These are phyloP conservation scores for Phyllosticta citrichinensis DNA, from an alignment of 2,329 filamentous ascomycete species.

Conservation along the genomic window DNA sequence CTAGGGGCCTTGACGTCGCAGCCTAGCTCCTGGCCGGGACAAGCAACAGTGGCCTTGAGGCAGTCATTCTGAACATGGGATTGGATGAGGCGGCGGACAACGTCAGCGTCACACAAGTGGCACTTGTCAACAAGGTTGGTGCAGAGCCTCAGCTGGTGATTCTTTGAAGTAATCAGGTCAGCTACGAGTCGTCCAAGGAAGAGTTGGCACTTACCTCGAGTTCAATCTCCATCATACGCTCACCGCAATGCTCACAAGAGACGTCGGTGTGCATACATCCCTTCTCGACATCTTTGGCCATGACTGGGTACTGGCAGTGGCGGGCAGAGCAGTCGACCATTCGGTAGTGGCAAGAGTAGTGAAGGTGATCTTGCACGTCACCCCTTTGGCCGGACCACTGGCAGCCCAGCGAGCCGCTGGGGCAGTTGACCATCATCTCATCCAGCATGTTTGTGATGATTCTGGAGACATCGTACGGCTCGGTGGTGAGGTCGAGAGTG, in stretches of 20 bases:
- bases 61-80: slow-evolving; percentile 33
- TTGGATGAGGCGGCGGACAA: slow-evolving; percentile 33
- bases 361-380: slow-evolving; percentile 49
- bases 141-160: slow-evolving; percentile 39
- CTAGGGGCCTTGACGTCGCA: slow-evolving; percentile 33
- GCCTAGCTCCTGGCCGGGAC: slow-evolving; percentile 34
- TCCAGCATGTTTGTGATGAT: slow-evolving; percentile 52
- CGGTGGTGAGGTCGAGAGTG: slow-evolving; percentile 15
- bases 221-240: slow-evolving; percentile 44
- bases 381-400: slow-evolving; percentile 43
- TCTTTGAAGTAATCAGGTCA: slow-evolving; percentile 25
- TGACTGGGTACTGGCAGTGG: slow-evolving; percentile 42
- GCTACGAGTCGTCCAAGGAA: slow-evolving; percentile 13
- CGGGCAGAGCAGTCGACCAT: slow-evolving; percentile 42
- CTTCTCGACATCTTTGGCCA: slow-evolving; percentile 43
- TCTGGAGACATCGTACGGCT: slow-evolving; percentile 36
- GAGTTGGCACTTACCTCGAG: slow-evolving; percentile 33
- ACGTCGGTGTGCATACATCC: slow-evolving; percentile 46
- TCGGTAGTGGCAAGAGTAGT: slow-evolving; percentile 49
- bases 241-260: slow-evolving; percentile 43
- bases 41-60: slow-evolving; percentile 32
- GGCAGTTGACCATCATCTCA: slow-evolving; percentile 51
- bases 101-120: slow-evolving; percentile 30
- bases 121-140: slow-evolving; percentile 38
- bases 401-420: slow-evolving; percentile 46